These are phyloP conservation scores for Colletotrichum musicola DNA, from an alignment of 2,329 filamentous ascomycete species.

Conservation along the genomic window DNA sequence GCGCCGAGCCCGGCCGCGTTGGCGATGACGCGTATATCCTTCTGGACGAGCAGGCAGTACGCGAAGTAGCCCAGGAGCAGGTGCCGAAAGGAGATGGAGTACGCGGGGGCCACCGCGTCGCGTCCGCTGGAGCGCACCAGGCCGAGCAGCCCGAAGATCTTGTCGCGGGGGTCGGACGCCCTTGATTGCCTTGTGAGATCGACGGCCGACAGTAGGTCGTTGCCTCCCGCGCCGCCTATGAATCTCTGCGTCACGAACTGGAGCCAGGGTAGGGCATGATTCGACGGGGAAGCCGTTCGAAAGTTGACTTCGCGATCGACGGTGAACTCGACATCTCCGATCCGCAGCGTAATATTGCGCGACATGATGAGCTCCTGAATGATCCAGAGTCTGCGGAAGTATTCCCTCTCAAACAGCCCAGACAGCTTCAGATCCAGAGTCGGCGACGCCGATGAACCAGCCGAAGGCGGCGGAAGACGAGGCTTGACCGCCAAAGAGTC, in stretches of 20 bases:
- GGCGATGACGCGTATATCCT: background rate
- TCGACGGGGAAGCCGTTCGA: background rate
- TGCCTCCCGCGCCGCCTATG: background rate
- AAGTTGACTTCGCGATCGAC: background rate
- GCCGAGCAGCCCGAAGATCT: background rate
- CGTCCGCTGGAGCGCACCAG: background rate
- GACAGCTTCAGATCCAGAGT: no score
- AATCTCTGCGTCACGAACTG: background rate
- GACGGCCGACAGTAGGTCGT: background rate
- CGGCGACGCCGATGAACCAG: no score
- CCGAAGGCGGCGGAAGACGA: no score
- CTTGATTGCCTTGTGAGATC: background rate
- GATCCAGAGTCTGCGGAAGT: constrained; percentile 12
- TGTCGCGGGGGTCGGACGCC: background rate
- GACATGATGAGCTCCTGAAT: constrained; percentile 13
- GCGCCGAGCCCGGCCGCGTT: background rate
- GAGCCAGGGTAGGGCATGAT: background rate
- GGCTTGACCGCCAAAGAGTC: background rate
- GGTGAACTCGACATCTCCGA: constrained; percentile 3
- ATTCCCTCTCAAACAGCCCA: background rate
- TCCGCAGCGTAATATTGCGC: background rate
- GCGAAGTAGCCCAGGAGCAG: background rate
- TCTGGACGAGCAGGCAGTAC: background rate
- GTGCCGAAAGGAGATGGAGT: background rate
- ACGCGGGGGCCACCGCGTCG: background rate